These are phyloP conservation scores for Ramaria rubella DNA, from an alignment of 768 basidiomycete genomes.

Conservation along the genomic window DNA sequence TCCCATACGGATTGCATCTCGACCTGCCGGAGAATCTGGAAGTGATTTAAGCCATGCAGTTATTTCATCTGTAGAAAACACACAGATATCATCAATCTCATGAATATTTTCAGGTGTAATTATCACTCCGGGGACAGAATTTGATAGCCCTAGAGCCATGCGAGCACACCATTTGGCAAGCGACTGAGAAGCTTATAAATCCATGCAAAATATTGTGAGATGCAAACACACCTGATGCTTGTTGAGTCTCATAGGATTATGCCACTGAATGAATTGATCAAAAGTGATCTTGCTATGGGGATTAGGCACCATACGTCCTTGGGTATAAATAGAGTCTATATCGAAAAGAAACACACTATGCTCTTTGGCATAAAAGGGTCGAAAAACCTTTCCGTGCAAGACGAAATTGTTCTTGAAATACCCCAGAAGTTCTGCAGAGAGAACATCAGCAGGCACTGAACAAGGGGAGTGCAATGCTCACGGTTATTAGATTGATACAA, in stretches of 20 bases:
- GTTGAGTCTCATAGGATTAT: conserved; percentile 46
- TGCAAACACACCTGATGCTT: conserved; percentile 39
- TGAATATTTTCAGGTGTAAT: conserved; percentile 33
- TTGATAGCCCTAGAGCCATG: conserved; percentile 55
- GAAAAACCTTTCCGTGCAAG: conserved; percentile 47
- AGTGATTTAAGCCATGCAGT: neutral
- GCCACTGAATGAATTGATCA: conserved; percentile 45
- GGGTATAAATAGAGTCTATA: conserved; percentile 39
- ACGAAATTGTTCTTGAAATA: conserved; percentile 48
- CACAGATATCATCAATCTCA: conserved; percentile 44
- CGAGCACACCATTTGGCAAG: conserved; percentile 63
- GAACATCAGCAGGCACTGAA: neutral
- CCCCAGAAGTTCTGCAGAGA: conserved; percentile 22
- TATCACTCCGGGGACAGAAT: conserved; percentile 49
- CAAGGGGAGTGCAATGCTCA: neutral
- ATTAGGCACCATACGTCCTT: neutral
- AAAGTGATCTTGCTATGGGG: conserved; percentile 26
- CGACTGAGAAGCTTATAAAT: conserved; percentile 30
- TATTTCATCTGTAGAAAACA: conserved; percentile 13
- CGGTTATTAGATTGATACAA: conserved; percentile 26
- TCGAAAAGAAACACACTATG: conserved; percentile 46
- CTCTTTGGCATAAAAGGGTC: conserved; percentile 58
- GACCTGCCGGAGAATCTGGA: conserved; percentile 22
- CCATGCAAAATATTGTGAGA: neutral
- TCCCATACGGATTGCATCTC: conserved; percentile 4